phyloP scores from a whole-genome alignment of 768 basidiomycete genomes.

The Pisolithus microcarpus region DNA sequence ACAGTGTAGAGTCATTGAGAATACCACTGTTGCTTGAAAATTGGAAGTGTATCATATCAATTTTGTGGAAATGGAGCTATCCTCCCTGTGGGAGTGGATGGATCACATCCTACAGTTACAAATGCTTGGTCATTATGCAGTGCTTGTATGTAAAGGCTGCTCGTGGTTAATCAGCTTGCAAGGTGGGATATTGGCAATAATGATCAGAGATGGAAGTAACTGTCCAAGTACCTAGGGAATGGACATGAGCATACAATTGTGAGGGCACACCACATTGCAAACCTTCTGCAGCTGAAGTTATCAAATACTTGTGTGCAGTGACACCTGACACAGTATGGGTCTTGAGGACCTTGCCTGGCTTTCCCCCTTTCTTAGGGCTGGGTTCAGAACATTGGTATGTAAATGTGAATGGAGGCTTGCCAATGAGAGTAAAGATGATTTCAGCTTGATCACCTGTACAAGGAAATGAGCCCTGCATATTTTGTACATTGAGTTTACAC shows the following conservation, averaged over 20 bases:
- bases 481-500: not conserved
- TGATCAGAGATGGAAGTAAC: constrained; percentile 88
- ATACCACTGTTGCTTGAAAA: not conserved
- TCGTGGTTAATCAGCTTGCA: constrained; percentile 39
- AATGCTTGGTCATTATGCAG: constrained; percentile 18
- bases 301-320: constrained; percentile 70
- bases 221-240: constrained; percentile 71
- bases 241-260: constrained; percentile 2
- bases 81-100: not conserved
- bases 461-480: constrained; percentile 1
- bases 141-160: constrained; percentile 6
- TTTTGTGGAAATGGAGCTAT: not conserved
- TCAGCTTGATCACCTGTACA: constrained; percentile 81
- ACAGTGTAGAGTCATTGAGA: constrained; percentile 44
- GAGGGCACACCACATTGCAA: constrained; percentile 13
- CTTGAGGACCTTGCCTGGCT: constrained; percentile 74
- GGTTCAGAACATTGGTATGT: constrained; percentile 85
- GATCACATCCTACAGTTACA: constrained; percentile 17
- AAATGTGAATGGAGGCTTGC: constrained; percentile 94
- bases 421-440: constrained; percentile 83
- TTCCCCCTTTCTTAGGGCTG: constrained; percentile 59
- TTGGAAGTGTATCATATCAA: no score
- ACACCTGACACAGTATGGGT: constrained; percentile 86
- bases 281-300: constrained; percentile 91
- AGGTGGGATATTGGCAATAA: constrained; percentile 81